phyloP scores from a whole-genome alignment of 2,329 filamentous ascomycete genomes.

The Neocatenulostroma microsporum region DNA sequence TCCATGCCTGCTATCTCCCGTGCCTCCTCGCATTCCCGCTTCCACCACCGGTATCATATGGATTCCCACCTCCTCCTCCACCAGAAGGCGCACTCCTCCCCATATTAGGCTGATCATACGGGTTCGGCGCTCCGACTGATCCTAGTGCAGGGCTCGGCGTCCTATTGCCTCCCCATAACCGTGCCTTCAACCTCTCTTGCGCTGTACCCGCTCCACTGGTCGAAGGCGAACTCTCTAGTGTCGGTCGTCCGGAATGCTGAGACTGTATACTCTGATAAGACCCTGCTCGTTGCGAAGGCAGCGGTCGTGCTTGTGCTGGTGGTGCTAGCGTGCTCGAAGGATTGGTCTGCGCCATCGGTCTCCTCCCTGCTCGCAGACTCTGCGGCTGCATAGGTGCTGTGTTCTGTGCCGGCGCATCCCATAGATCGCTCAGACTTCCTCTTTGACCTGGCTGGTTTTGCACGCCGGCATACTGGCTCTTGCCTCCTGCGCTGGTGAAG shows the following conservation, averaged over 20 bases:
- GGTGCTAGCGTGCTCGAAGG: constrained; percentile 34
- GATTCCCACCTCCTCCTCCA: constrained; percentile 10
- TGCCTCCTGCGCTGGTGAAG: constrained; percentile 28
- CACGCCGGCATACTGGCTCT: constrained; percentile 15
- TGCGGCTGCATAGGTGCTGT: constrained; percentile 36
- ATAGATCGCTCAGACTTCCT: constrained; percentile 52
- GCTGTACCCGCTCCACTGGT: constrained; percentile 50
- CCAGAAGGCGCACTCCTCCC: constrained; percentile 6
- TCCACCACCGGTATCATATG: constrained; percentile 15
- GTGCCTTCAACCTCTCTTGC: constrained; percentile 73
- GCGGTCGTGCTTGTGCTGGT: constrained; percentile 43
- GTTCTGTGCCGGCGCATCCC: constrained; percentile 40
- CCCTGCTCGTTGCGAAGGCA: constrained; percentile 65
- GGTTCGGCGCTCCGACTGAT: constrained; percentile 10
- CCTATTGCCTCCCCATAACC: constrained; percentile 51
- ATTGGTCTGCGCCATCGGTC: constrained; percentile 15
- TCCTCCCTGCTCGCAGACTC: constrained; percentile 31
- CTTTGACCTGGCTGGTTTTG: constrained; percentile 33
- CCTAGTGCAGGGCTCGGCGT: constrained; percentile 6
- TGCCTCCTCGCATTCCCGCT: constrained; percentile 4
- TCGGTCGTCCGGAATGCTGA: constrained; percentile 31
- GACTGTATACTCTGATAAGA: constrained; percentile 58
- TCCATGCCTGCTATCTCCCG: not conserved
- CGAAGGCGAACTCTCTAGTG: constrained; percentile 32
- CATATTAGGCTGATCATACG: constrained; percentile 13